A percentile compares a stretch with the other conserved stretches of the same genome.
phyloP scores from a whole-genome alignment of 2,329 filamentous ascomycete species.

The Fusarium denticulatum region DNA sequence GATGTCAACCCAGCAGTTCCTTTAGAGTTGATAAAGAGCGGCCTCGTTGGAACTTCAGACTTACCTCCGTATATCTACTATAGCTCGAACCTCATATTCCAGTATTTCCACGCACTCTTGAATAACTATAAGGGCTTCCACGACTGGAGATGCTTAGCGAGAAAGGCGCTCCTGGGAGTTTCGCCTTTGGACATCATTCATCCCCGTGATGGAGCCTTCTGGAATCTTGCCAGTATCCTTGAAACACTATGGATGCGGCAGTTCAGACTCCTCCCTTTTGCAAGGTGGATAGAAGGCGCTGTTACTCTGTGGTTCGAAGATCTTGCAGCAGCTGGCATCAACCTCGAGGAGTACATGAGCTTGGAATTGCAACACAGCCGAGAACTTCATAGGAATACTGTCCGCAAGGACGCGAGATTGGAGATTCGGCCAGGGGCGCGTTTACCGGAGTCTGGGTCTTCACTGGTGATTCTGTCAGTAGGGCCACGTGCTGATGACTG shows the following conservation, averaged over 20 bases:
- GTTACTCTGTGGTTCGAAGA: neutral
- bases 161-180: rapidly evolving
- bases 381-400: rapidly evolving
- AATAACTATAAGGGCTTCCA: neutral
- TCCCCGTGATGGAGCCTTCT: rapidly evolving
- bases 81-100: too few relatives aligned
- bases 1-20: rapidly evolving
- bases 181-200: neutral
- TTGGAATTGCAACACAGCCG: rapidly evolving
- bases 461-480: rapidly evolving
- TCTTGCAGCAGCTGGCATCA: neutral
- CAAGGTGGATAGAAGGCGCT: neutral
- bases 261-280: rapidly evolving
- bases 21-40: rapidly evolving
- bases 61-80: too few relatives aligned
- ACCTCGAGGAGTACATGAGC: neutral
- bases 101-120: neutral
- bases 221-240: rapidly evolving
- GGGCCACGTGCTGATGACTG: rapidly evolving
- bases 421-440: rapidly evolving
- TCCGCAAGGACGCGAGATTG: rapidly evolving
- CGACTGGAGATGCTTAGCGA: neutral
- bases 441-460: neutral
- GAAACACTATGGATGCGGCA: rapidly evolving
- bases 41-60: rapidly evolving